Evolutionary conservation across 2,329 filamentous ascomycete species (phyloP), one percentile per base, ranked within the genome.

Genomic region (Neospermospora avenae): DNA sequence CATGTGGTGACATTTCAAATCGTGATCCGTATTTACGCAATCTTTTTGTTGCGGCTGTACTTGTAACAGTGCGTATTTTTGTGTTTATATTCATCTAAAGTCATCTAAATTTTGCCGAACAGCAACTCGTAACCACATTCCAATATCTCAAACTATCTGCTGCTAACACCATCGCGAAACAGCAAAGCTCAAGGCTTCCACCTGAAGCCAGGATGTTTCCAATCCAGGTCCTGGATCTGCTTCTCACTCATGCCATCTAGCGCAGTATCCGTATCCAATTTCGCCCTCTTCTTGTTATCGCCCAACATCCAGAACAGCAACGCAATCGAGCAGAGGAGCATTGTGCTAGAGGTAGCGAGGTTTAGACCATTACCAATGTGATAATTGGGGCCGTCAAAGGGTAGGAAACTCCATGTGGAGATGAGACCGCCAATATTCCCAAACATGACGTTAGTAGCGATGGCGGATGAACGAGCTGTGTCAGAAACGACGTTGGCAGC

Each of bases 321-420:
- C 0, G 68, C 53, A 0, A 80, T 77, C 4, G 77, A 76, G 3
- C 80, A 58, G 1, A 90, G 57, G 13, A 89, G 70, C 1, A 84
- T 83, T 1, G 75, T 75, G n/a, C 77, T 78, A n/a, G 78, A 78
- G 0, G 84, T 85, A 0, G 83, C 88, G 45, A 90, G 68, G 69
- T 91, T 91, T 37, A 91, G 71, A 0, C 87, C 87, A 68, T 90
- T 90, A 1, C 88, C 88, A 58, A 90, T 89, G 62, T 78, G 84
- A 68, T 85, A 91, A 60, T 90, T 73, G 0, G 88, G 88, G 0
- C 68, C 82, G 68, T 90, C 87, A 65, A 75, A 82, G 0, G 81
- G 80, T 16, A 89, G 68, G 73, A 87, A 89, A 1, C 78, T 80
- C 85, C 86, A 89, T 0, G 84, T 87, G 1, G 83, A 80, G 60